Percentiles rank a stretch among this genome's conserved stretches.
Conservation (phyloP, 495 filamentous ascomycete genomes). For the Amphirosellinia nigrospora region DNA sequence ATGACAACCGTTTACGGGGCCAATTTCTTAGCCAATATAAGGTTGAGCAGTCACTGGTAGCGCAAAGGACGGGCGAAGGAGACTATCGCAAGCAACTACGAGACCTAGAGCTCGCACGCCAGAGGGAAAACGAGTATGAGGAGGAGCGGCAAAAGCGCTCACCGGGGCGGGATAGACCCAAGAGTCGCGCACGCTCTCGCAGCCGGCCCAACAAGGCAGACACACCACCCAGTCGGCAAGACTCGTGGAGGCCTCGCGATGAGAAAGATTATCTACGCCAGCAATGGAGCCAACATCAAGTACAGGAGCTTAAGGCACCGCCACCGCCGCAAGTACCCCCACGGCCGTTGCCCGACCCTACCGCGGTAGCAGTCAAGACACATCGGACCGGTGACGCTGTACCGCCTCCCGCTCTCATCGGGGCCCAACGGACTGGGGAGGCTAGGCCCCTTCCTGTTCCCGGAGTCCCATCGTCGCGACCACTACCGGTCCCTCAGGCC, state of each 20-base stretch:
- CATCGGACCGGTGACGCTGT: slow-evolving; percentile 45
- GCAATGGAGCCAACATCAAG: slow-evolving; percentile 67
- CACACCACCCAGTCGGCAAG: slow-evolving; percentile 62
- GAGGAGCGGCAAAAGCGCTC: slow-evolving; percentile 71
- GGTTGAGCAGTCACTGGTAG: slow-evolving; percentile 56
- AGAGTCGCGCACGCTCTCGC: slow-evolving; percentile 43
- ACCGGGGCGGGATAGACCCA: slow-evolving; percentile 29
- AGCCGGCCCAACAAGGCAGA: slow-evolving; percentile 52
- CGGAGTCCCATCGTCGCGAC: slow-evolving; percentile 36
- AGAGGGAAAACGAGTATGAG: slow-evolving; percentile 86
- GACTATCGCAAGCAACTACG: slow-evolving; percentile 73
- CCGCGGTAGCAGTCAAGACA: slow-evolving; percentile 33
- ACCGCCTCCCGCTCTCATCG: slow-evolving; percentile 38
- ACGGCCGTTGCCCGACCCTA: slow-evolving; percentile 39
- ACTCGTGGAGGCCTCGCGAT: slow-evolving; percentile 70
- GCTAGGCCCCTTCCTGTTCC: slow-evolving; percentile 42
- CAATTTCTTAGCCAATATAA: slow-evolving; percentile 90
- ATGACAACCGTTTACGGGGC: slow-evolving; percentile 73
- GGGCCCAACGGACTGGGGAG: slow-evolving; percentile 46
- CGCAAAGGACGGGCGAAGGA: slow-evolving; percentile 40
- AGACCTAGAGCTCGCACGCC: slow-evolving; percentile 82
- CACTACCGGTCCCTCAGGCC: slow-evolving; percentile 42
- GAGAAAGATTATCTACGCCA: slow-evolving; percentile 76
- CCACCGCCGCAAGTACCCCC: slow-evolving; percentile 54
- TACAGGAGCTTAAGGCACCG: slow-evolving; percentile 39